Base-by-base conservation (phyloP, 1,139 yeast genomes). In the Barnettozyma hawaiiensis region DNA sequence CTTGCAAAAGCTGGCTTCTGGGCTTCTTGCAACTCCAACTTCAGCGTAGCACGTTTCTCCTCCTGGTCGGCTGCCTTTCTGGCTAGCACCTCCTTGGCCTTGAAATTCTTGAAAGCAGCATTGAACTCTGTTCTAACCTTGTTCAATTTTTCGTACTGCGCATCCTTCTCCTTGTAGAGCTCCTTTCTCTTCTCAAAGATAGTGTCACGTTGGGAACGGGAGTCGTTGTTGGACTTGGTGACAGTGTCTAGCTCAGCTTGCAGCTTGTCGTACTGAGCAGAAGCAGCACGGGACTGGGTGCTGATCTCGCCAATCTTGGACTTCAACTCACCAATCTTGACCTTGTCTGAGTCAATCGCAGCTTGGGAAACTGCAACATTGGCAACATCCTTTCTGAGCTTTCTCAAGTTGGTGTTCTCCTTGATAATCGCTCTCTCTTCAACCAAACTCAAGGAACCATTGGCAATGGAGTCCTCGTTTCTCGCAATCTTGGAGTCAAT, bases 401-500 rank as follows among this genome's bases (percentile, higher is more conserved):
- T 87, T 66, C 94, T 82, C 64, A 92, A 76, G 42, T 81, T 68
- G 44, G 89, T 76, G 73, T 89, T 85, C 67, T 92, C 97, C 68
- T 85, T 85, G 55, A 94, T 79, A 54, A 73, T 69, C 63, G 81
- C 76, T 71, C 89, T 84, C 73, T 94, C 99, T 51, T 92, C 96
- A 43, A 90, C 97, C 60, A 94, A 78, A 59, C 87, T 79, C 64
- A 94, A 72, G 42, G 74, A 70, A 48, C 98, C 98, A 42, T 85
- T 69, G 48, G 85, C 89, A 51, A 92, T 82, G 54, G 76, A 72
- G 39, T 72, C 73, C 63, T 92, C 97, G 58, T 89, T 76, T 60
- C 73, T 70, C 52, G 67, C 65, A 63, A 90, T 77, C 66, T 83
- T 78, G 47, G 72, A 70, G 59, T 89, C 95, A 55, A 90, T 84